Percentiles rank a stretch among this genome's conserved stretches.
phyloP scores from a whole-genome alignment of 2,329 filamentous ascomycete genomes.

The Colletotrichum endophyticum region DNA sequence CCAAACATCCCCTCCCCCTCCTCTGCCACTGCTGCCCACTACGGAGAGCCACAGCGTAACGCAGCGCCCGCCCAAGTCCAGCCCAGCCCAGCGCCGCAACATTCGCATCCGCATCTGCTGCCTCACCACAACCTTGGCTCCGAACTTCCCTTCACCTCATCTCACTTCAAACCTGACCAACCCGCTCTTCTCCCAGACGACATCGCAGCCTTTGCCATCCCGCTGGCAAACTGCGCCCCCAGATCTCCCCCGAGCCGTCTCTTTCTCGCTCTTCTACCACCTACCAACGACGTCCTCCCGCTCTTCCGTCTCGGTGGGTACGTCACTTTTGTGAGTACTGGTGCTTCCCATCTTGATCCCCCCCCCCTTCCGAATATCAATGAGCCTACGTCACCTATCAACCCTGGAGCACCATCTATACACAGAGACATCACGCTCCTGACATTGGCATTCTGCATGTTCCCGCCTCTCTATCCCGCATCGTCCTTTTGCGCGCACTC shows the following conservation, averaged over 20 bases:
- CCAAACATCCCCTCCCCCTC: background rate
- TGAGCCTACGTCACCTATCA: constrained; percentile 14
- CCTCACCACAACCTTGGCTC: background rate
- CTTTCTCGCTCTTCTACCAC: background rate
- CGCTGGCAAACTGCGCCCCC: background rate
- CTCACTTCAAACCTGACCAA: background rate
- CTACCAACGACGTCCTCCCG: background rate
- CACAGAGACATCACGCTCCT: background rate
- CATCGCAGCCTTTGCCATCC: constrained; percentile 1
- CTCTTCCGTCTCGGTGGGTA: constrained; percentile 2
- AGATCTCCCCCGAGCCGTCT: background rate
- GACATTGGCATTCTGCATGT: background rate
- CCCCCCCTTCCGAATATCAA: background rate
- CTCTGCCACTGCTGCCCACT: background rate
- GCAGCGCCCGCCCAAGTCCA: background rate
- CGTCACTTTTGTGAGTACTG: constrained; percentile 15
- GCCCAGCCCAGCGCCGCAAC: background rate
- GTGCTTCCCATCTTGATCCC: background rate
- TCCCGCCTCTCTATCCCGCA: background rate
- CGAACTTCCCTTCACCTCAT: background rate
- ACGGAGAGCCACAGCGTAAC: background rate
- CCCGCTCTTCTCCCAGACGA: background rate
- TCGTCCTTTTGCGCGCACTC: background rate
- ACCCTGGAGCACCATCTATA: background rate
- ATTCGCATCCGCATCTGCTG: constrained; percentile 1